Conservation (phyloP, 2,329 filamentous ascomycete genomes). For the Aspergillus amoenus region DNA sequence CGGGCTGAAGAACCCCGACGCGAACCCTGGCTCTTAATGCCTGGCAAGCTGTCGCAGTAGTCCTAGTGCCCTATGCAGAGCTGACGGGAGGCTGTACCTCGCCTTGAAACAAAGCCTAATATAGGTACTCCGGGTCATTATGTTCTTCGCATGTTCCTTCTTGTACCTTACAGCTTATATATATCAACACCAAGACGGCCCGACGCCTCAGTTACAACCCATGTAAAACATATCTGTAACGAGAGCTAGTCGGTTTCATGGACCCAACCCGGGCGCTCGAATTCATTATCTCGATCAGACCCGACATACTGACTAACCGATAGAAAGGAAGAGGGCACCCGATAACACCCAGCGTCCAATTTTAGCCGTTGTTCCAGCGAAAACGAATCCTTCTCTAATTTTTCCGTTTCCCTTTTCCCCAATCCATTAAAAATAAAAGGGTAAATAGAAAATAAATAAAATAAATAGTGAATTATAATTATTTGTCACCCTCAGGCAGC, state of each 20-base stretch:
- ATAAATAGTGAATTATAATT: background rate
- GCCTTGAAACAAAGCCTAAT: background rate
- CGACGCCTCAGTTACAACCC: background rate
- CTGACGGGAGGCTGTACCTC: background rate
- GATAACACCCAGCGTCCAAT: too few species aligned
- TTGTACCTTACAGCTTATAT: background rate
- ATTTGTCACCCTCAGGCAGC: background rate
- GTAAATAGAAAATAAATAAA: too few species aligned
- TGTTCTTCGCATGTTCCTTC: background rate
- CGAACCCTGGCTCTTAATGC: background rate
- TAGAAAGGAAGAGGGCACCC: too few species aligned
- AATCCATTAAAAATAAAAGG: too few species aligned
- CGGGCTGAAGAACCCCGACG: background rate
- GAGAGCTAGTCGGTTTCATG: background rate
- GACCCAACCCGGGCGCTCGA: background rate
- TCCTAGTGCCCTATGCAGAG: background rate
- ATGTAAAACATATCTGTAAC: background rate
- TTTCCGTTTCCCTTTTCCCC: background rate
- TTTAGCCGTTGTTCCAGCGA: too few species aligned
- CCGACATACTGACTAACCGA: background rate
- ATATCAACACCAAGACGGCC: background rate
- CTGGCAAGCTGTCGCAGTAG: background rate
- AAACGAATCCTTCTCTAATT: background rate
- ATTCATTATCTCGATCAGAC: background rate
- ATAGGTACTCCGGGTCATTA: background rate